phyloP scores from a whole-genome alignment of 2,329 filamentous ascomycete species.

The Seiridium unicorne region DNA sequence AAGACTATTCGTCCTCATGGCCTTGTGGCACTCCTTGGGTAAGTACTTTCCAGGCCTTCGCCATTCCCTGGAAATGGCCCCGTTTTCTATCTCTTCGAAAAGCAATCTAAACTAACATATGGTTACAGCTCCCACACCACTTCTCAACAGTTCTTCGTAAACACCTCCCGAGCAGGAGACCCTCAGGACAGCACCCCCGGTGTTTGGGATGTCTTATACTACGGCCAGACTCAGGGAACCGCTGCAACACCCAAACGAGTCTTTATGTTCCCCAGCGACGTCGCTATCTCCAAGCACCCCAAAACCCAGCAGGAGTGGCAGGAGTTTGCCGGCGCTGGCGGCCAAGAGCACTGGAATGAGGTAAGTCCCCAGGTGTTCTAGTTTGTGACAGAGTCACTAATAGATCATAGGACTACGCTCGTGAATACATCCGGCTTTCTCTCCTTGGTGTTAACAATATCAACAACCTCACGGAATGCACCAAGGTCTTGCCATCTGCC shows the following conservation, averaged over 20 bases:
- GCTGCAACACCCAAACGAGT: constrained; percentile 31
- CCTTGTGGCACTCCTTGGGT: constrained; percentile 48
- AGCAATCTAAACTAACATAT: too few relatives aligned
- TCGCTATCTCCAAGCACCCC: constrained; percentile 35
- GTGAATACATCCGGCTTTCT: constrained; percentile 52
- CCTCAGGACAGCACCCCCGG: constrained; percentile 52
- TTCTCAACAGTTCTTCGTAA: constrained; percentile 45
- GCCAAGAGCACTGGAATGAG: constrained; percentile 38
- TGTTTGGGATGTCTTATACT: constrained; percentile 53
- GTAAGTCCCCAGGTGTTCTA: constrained; percentile 24
- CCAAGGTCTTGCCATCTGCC: constrained; percentile 43
- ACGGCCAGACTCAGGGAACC: constrained; percentile 36
- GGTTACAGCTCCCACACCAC: constrained; percentile 45
- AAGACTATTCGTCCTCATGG: constrained; percentile 52
- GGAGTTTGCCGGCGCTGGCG: constrained; percentile 30
- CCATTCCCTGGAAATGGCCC: too few relatives aligned
- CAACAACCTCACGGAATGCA: constrained; percentile 54
- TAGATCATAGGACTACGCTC: constrained; percentile 42
- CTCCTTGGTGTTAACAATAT: constrained; percentile 57
- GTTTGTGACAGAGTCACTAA: constrained; percentile 9
- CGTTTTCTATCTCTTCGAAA: too few relatives aligned
- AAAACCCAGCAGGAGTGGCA: constrained; percentile 35
- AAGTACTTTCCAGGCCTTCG: too few relatives aligned
- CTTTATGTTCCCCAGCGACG: constrained; percentile 40
- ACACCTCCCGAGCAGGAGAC: constrained; percentile 35